phyloP scores from a whole-genome alignment of 352 stramenopile species.

The Pythium diclinum region DNA sequence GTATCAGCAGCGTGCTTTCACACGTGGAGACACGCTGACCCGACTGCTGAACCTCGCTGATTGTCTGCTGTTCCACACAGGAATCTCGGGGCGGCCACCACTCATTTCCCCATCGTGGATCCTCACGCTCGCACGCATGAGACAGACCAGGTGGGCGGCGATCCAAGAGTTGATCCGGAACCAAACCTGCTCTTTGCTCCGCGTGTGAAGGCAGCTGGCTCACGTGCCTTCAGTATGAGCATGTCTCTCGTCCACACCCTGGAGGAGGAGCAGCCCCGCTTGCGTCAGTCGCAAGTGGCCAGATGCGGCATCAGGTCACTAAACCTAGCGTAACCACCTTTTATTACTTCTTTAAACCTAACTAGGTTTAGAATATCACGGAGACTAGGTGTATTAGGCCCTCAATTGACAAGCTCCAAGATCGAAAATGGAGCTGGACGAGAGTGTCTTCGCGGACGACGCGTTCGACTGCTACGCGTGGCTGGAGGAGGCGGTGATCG shows the following conservation, averaged over 20 bases:
- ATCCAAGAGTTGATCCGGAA: not conserved
- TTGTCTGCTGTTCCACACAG: not conserved
- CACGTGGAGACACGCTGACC: too few species aligned
- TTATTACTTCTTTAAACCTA: not conserved
- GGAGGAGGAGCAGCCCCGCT: not conserved
- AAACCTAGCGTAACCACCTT: conserved; percentile 1
- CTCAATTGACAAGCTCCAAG: not conserved
- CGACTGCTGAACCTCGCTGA: not conserved
- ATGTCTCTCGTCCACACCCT: not conserved
- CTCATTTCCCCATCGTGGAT: not conserved
- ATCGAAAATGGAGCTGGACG: conserved; percentile 34
- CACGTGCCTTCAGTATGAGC: not conserved
- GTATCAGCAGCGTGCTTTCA: too few species aligned
- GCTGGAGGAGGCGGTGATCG: conserved; percentile 60
- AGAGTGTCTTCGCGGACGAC: conserved; percentile 39
- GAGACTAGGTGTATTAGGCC: conserved; percentile 14
- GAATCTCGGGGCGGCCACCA: not conserved
- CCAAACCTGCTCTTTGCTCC: not conserved
- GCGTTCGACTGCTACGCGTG: conserved; percentile 71
- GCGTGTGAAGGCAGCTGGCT: not conserved
- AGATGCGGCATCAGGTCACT: not conserved
- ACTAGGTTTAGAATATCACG: not conserved
- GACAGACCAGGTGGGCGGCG: not conserved
- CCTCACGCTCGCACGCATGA: not conserved
- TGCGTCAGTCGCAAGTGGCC: conserved; percentile 2